These are phyloP conservation scores for Hypoxylon fuscum DNA, from an alignment of 495 filamentous ascomycete species.

Conservation along the genomic window DNA sequence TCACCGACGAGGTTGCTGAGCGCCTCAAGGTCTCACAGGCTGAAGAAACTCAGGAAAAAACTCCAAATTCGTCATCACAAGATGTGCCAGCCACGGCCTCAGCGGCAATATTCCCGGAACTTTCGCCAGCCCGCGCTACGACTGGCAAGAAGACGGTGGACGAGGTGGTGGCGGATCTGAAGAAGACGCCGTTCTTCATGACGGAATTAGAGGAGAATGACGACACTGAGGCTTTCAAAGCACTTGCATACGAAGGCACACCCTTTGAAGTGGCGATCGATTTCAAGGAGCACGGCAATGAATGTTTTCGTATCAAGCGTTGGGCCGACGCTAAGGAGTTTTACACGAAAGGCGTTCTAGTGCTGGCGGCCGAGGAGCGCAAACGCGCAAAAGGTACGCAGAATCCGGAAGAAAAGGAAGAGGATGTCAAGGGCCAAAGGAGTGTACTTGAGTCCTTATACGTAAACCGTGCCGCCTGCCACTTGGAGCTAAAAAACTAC, in stretches of 20 bases:
- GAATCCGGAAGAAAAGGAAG: constrained; percentile 45
- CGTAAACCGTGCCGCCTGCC: constrained; percentile 86
- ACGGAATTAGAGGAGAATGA: constrained; percentile 86
- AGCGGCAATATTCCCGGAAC: constrained; percentile 44
- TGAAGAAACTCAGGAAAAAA: constrained; percentile 31
- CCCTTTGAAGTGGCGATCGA: constrained; percentile 78
- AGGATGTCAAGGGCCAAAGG: constrained; percentile 65
- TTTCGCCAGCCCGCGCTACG: constrained; percentile 70
- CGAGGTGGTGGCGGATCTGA: constrained; percentile 77
- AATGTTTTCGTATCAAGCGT: constrained; percentile 74
- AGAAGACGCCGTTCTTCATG: constrained; percentile 93
- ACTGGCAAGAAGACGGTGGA: constrained; percentile 70
- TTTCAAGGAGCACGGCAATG: constrained; percentile 91
- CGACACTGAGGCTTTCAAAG: constrained; percentile 84
- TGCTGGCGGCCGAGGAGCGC: constrained; percentile 67
- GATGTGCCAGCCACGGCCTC: constrained; percentile 9
- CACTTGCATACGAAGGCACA: constrained; percentile 91
- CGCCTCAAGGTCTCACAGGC: constrained; percentile 42
- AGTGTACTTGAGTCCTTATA: constrained; percentile 76
- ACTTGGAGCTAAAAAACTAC: constrained; percentile 79
- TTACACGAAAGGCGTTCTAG: constrained; percentile 82
- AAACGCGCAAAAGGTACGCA: constrained; percentile 39
- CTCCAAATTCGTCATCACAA: constrained; percentile 23
- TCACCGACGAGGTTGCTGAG: constrained; percentile 47
- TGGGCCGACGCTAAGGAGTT: constrained; percentile 91